Conservation (phyloP, 768 basidiomycete species). For the Amanita rubescens region DNA sequence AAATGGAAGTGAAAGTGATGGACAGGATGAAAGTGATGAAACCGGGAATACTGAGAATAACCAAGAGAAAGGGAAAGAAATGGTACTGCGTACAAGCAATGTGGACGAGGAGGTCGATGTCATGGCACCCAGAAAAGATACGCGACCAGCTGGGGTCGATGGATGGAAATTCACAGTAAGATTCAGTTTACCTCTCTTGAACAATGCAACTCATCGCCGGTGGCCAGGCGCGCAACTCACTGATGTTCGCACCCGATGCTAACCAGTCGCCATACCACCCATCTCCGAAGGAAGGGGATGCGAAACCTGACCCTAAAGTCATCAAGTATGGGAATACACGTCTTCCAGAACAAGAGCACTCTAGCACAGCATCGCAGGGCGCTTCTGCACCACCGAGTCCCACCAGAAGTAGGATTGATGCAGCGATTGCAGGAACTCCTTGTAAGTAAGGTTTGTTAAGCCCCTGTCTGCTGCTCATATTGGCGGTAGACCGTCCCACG, state of each 20-base stretch:
- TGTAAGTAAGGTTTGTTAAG: conserved; percentile 43
- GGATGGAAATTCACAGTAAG: conserved; percentile 77
- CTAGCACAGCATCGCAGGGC: conserved; percentile 30
- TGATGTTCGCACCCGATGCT: conserved; percentile 95
- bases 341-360: conserved; percentile 62
- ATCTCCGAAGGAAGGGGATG: conserved; percentile 21
- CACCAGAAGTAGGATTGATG: conserved; percentile 81
- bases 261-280: conserved; percentile 73
- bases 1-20: conserved; percentile 20
- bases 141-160: conserved; percentile 63
- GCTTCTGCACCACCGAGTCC: conserved; percentile 76
- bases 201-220: neutral
- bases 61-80: conserved; percentile 16
- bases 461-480: conserved; percentile 1
- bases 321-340: conserved; percentile 82
- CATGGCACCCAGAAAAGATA: conserved; percentile 76
- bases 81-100: conserved; percentile 20
- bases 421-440: conserved; percentile 88
- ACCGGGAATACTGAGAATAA: conserved; percentile 15
- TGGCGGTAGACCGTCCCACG: conserved; percentile 48
- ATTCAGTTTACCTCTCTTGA: neutral
- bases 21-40: conserved; percentile 19
- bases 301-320: conserved; percentile 38
- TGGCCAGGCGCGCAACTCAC: conserved; percentile 76
- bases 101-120: conserved; percentile 47